phyloP scores from a whole-genome alignment of 768 basidiomycete species.

The Podaxis rugospora region DNA sequence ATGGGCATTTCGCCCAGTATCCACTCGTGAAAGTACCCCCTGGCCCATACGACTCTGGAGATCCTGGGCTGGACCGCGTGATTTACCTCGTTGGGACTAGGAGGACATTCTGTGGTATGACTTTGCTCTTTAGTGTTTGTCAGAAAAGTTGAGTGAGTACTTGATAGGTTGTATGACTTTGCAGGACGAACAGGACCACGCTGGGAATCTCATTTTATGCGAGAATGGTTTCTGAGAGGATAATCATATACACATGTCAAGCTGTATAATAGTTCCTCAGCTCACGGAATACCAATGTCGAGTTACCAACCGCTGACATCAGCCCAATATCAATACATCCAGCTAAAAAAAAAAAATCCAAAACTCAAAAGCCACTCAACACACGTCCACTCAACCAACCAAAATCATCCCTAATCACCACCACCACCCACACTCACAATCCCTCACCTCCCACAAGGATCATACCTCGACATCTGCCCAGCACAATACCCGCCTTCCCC shows the following conservation, averaged over 20 bases:
- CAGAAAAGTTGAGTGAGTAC: not conserved
- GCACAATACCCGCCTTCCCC: not conserved
- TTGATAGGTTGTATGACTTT: not conserved
- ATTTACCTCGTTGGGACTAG: conserved; percentile 2
- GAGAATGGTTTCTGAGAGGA: not conserved
- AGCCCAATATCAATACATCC: no score
- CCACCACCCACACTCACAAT: not conserved
- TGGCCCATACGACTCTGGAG: not conserved
- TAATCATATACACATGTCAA: not conserved
- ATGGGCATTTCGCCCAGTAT: conserved; percentile 3
- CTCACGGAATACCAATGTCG: no score
- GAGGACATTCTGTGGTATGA: conserved; percentile 5
- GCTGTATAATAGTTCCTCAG: no score
- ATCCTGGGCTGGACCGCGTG: not conserved
- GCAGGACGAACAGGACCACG: not conserved
- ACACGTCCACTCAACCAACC: no score
- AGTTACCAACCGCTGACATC: no score
- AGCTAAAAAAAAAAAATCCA: no score
- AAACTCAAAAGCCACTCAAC: no score
- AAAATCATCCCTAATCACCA: no score
- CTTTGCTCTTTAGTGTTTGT: not conserved
- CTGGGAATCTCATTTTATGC: not conserved
- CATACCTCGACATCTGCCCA: conserved; percentile 2
- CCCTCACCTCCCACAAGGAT: not conserved
- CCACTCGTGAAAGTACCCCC: not conserved